Conservation (phyloP, 2,329 filamentous ascomycete genomes). For the Pseudophaeomoniella oleicola region DNA sequence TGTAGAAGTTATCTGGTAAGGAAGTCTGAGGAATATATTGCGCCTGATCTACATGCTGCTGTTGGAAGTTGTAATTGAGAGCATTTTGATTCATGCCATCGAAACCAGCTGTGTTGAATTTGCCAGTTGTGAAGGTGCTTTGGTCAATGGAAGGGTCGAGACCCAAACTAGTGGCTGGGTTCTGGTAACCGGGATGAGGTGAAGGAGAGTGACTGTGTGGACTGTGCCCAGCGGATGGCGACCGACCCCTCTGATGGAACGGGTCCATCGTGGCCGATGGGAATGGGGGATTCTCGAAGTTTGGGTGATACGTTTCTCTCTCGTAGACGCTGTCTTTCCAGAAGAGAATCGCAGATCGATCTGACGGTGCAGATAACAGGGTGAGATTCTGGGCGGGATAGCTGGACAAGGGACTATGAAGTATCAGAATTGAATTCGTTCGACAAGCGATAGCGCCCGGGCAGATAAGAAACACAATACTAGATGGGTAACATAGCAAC, state of each 20-base stretch:
- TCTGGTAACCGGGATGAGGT: conserved; percentile 22
- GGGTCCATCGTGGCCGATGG: conserved; percentile 1
- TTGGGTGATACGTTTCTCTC: too few relatives aligned
- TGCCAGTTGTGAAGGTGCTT: conserved; percentile 17
- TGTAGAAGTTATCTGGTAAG: conserved; percentile 10
- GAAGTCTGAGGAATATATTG: conserved; percentile 8
- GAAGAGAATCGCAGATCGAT: too few relatives aligned
- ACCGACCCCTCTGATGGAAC: conserved; percentile 15
- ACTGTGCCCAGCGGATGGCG: conserved; percentile 21
- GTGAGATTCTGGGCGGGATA: too few relatives aligned
- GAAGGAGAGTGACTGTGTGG: conserved; percentile 28
- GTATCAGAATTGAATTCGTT: too few relatives aligned
- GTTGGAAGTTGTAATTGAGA: conserved; percentile 20
- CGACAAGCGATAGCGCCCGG: too few relatives aligned
- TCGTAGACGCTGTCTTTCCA: too few relatives aligned
- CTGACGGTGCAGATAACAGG: too few relatives aligned
- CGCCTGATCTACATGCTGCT: conserved; percentile 17
- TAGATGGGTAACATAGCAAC: too few relatives aligned
- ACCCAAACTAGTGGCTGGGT: conserved; percentile 17
- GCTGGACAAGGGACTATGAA: too few relatives aligned
- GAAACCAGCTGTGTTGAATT: conserved; percentile 16
- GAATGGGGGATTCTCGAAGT: too few relatives aligned
- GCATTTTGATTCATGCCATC: conserved; percentile 17
- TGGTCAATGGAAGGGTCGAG: conserved; percentile 22
- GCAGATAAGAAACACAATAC: too few relatives aligned